Evolutionary conservation across 2,329 filamentous ascomycete genomes (phyloP).

Genomic region (Cryphonectria nitschkei): DNA sequence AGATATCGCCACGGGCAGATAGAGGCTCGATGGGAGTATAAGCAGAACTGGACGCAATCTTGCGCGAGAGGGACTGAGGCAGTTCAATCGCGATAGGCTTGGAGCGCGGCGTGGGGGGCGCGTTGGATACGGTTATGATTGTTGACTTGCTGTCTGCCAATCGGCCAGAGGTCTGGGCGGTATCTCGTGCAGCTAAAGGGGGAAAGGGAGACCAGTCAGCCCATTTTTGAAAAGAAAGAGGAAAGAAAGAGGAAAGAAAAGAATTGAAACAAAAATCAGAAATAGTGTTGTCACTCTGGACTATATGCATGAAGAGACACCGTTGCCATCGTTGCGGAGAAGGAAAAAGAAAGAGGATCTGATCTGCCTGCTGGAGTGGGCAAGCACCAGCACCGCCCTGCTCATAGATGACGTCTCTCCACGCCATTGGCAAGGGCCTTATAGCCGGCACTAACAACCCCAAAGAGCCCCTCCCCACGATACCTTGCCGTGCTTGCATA

Average conservation of each 20-base stretch:
- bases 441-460: background rate
- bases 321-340: constrained; percentile 4
- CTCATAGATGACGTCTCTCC: constrained; percentile 19
- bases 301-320: constrained; percentile 8
- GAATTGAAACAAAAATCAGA: background rate
- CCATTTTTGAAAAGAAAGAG: background rate
- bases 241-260: too few relatives aligned
- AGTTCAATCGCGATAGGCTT: constrained; percentile 59
- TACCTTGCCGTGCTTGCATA: background rate
- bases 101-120: constrained; percentile 35
- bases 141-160: constrained; percentile 26
- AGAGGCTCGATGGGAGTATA: constrained; percentile 54
- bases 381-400: background rate
- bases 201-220: background rate
- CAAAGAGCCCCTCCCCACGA: background rate
- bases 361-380: background rate
- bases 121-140: constrained; percentile 30
- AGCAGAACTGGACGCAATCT: constrained; percentile 44
- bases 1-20: constrained; percentile 61
- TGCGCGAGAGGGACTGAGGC: constrained; percentile 42
- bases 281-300: background rate
- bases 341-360: background rate
- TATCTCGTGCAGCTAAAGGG: background rate
- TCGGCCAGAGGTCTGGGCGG: constrained; percentile 26
- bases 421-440: background rate